Base-by-base conservation (phyloP, 1,284 basidiomycete species). In the Gymnopus androsaceus region DNA sequence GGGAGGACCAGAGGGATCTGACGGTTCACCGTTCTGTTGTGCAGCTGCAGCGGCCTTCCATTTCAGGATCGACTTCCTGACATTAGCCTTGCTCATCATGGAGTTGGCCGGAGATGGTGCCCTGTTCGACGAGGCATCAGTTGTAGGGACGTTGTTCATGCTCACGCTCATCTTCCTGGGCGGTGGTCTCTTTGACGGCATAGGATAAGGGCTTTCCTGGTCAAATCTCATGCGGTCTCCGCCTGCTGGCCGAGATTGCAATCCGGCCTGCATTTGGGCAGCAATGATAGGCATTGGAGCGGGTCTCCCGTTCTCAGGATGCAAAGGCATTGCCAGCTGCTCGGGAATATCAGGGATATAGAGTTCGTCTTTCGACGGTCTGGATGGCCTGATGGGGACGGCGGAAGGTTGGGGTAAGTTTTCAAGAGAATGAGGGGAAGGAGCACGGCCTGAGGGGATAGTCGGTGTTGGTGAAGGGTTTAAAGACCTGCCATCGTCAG, bases 41-140 rank as follows among this genome's bases (percentile, higher is more conserved):
- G 56, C 51, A 42, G 58, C 59, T 3, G 66, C 54, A 31, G 58
- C 72, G 21, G 79, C 75, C 63, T 80, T 83, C 76, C 79, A 82
- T 66, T 88, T 88, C 60, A 89, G 69, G 59, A 90, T 89, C 14
- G 88, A 89, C 72, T 88, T 90, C 40, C 85, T 81, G 42, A 74
- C 75, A 28, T 70, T 73, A 8, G 64, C 59, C 62, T 74, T 76
- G 55, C 79, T 45, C 17, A 75, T 60, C 25, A 25, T 50, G 67
- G 60, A n/a, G 66, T 49, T 21, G 54, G 54, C 31, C 25, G 49
- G 55, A 8, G 55, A 48, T 9, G 56, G 56, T 5, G 48, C 28
- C 19, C 48, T 36, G 12, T 19, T 33, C 8, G 46, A n/a, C n/a
- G 21, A 33, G 17, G 19, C 19, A 21, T 30, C 17, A 50, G 48